Conservation (phyloP, 2,329 filamentous ascomycete genomes). For the Harringtonia aguacate region DNA sequence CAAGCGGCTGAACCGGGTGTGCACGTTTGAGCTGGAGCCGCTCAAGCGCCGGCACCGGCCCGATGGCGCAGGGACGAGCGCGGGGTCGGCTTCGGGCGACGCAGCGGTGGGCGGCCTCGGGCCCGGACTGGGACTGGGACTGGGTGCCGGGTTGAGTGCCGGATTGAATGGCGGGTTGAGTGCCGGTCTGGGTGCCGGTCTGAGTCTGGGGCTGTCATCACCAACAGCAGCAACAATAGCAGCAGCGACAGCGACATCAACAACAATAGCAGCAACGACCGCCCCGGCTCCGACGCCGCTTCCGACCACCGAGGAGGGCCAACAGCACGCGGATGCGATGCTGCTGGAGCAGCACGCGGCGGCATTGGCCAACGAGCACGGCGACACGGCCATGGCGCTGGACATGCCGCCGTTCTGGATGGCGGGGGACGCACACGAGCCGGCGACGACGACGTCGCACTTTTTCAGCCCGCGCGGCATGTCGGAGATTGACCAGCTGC, state of each 20-base stretch:
- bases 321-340: neutral
- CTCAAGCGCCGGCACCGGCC: constrained; percentile 7
- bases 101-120: neutral
- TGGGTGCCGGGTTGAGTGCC: too few species aligned
- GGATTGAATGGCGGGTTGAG: too few species aligned
- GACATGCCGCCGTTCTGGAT: constrained; percentile 3
- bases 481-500: neutral
- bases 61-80: too few species aligned
- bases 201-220: too few species aligned
- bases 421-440: neutral
- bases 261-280: too few species aligned
- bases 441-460: neutral
- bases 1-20: constrained; percentile 8
- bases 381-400: neutral
- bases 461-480: constrained; percentile 1
- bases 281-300: too few species aligned
- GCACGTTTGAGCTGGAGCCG: constrained; percentile 12
- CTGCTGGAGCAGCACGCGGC: neutral
- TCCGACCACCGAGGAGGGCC: too few species aligned
- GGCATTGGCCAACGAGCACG: too few species aligned
- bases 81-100: neutral
- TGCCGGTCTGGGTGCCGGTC: too few species aligned
- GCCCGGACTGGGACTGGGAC: too few species aligned
- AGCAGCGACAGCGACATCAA: too few species aligned
- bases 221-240: too few species aligned